Evolutionary conservation across 495 filamentous ascomycete species (phyloP), one percentile per base, ranked within the genome.

Genomic region (Paragyromitra xinjiangensis): DNA sequence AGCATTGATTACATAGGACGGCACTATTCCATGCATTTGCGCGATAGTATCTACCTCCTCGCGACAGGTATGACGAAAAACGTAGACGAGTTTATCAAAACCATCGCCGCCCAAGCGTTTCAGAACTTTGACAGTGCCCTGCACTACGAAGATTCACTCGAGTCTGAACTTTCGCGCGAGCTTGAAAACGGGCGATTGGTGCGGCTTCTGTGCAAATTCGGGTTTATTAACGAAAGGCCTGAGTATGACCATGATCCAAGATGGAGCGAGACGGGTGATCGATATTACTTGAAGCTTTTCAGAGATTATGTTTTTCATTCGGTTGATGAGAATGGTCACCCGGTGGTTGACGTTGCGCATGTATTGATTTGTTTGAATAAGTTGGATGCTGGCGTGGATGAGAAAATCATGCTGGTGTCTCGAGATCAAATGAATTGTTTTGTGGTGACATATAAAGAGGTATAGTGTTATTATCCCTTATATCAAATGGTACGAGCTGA

Each of bases 231-330:
- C 79, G 95, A 98, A 80, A 91, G 95, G 4, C 93, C 93, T 1
- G 95, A 98, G 80, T 90, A 91, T 69, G 92, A 93, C 26, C 87
- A 89, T 34, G 89, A 92, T 64, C 85, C 85, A 19, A 88, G 89
- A 63, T 98, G 94, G 94, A 91, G 92, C 14, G 94, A 97, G 83
- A 94, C 89, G 24, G 94, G 94, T 1, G 92, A 97, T 75, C 88
- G 94, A n/a, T 97, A 96, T 81, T 91, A 90, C 78, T 84, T 98
- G 67, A 96, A 96, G 84, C 87, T 99, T 42, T 98, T 98, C 87
- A 90, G 95, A 55, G 96, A 99, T 83, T 98, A 96, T 73, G 92
- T 98, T 64, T 99, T 98, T 84, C 95, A 99, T 83, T 93, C 95
- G 70, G 93, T 97, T 29, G 93, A 98, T 79, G 87, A 89, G 34